Evolutionary conservation across 495 filamentous ascomycete species (phyloP), one percentile per base, ranked within the genome.

Genomic region (Tetracladium marchalianum): DNA sequence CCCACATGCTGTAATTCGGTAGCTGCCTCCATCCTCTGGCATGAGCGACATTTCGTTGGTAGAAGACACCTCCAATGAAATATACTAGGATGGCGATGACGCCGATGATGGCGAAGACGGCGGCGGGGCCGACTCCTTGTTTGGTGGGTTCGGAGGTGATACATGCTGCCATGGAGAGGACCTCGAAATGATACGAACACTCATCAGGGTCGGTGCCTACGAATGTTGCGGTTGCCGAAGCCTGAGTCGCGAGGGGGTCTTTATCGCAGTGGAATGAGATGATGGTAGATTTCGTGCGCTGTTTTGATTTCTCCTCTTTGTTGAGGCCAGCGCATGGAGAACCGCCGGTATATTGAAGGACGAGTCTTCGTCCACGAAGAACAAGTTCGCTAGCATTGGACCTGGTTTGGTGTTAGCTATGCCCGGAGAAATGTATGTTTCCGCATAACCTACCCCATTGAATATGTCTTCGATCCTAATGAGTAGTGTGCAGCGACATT

Each of bases 121-220:
- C 86, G 6, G 76, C 84, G 0, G 93, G 90, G 11, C 87, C 86
- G 11, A 96, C 75, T 58, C 62, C 86, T 59, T 57, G 75, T 67
- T 62, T 80, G 67, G 70, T 81, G 54, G 70, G 76, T 66, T 61
- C 71, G 0, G 70, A 67, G 33, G 60, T 63, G 5, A 84, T 84
- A 61, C 93, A 99, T 7, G 89, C 90, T 34, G 87, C 80, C 38
- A 76, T 74, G 38, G 87, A 88, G 46, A 90, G 85, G n/a, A 89
- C 78, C 62, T 95, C 89, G 66, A 99, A 99, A 62, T 93, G 85
- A 66, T 96, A 99, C n/a, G 85, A 76, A 69, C 93, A 99, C 40
- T 87, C 78, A 56, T 96, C 87, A 5, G 77, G 77, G 63, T 82
- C 81, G 16, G 83, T 76, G 46, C 85, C 87, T 41, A 97, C 80